A percentile compares a stretch with the other conserved stretches of the same genome.
These are phyloP conservation scores for Mycena vulgaris DNA, from an alignment of 768 basidiomycete genomes.

Conservation along the genomic window DNA sequence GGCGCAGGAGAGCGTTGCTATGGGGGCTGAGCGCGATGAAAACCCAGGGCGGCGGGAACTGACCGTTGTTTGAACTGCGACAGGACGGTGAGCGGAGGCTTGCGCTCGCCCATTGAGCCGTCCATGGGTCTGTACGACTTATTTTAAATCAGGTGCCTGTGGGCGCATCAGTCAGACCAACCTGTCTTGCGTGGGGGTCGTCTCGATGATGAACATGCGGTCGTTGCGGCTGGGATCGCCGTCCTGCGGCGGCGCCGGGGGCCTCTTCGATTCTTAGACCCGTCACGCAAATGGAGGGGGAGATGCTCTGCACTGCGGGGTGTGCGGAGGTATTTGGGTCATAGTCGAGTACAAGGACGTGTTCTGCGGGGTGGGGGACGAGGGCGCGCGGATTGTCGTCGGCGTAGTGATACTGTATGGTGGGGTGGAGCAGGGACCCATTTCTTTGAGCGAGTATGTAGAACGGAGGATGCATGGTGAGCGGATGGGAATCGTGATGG, in stretches of 20 bases:
- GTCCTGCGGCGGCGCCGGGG: constrained; percentile 76
- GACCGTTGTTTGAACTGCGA: constrained; percentile 81
- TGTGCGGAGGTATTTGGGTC: constrained; percentile 57
- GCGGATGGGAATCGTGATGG: background rate
- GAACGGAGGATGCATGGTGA: constrained; percentile 62
- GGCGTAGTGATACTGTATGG: constrained; percentile 86
- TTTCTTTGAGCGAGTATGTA: constrained; percentile 74
- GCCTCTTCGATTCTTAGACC: constrained; percentile 80
- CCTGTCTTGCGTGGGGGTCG: constrained; percentile 69
- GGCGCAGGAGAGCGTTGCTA: constrained; percentile 71
- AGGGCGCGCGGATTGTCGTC: constrained; percentile 83
- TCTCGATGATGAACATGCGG: constrained; percentile 85
- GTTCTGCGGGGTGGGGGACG: constrained; percentile 75
- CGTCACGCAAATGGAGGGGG: constrained; percentile 62
- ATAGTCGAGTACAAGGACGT: constrained; percentile 82
- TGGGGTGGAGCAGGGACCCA: constrained; percentile 76
- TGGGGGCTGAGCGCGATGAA: constrained; percentile 23
- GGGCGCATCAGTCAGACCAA: constrained; percentile 43
- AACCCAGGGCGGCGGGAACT: constrained; percentile 26
- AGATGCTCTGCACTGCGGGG: constrained; percentile 69
- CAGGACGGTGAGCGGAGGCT: constrained; percentile 66
- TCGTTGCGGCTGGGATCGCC: constrained; percentile 63
- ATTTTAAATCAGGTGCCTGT: background rate
- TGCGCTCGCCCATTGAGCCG: constrained; percentile 50
- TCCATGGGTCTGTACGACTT: constrained; percentile 28